Base-by-base conservation (phyloP, 768 basidiomycete genomes). In the Multifurca ochricompacta region DNA sequence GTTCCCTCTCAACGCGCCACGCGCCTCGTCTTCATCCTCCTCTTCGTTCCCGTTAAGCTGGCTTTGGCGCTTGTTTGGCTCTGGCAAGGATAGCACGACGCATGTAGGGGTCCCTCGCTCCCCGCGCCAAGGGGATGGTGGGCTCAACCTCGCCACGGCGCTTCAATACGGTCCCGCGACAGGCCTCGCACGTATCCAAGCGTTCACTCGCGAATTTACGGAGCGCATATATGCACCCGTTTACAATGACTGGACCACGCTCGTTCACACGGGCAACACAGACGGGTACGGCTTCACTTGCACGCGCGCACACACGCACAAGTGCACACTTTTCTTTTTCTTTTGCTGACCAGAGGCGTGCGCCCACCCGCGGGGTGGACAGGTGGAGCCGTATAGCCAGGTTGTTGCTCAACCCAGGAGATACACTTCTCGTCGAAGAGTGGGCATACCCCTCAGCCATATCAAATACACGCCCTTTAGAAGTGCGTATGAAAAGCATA, bases 381-480 rank as follows among this genome's bases (percentile, higher is more conserved):
- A 77, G 70, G 6, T 78, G 86, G 84, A 62, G 64, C 56, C 83
- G 85, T 61, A 71, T 75, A 21, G 72, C 80, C 6, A 65, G 66
- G 21, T 80, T 84, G 18, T 69, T 94, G 9, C 80, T 79, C 65
- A 83, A 90, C 61, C 77, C 77, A 3, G 83, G 84, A 6, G 81
- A 85, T 46, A 73, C 72, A 21, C 68, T 83, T 37, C 65, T 85
- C 1, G 73, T 74, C 10, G 75, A 76, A 54, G 88, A 88, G 64
- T 92, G 83, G 83, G 80, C 85, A 0, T 94, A 90, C 64, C 83
- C 88, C 1, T 80, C 76, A 6, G 79, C 81, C 0, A 50, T 75
- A 1, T 63, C 69, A 40, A 60, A 52, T 35, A 66, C 69, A 47
- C 56, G 68, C 61, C 72, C 73, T 27, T 54, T 66, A 53, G 73